Percentiles rank a stretch among this genome's conserved stretches.
These are phyloP conservation scores for Pleurotus pulmonarius DNA, from an alignment of 768 basidiomycete genomes.

Conservation along the genomic window DNA sequence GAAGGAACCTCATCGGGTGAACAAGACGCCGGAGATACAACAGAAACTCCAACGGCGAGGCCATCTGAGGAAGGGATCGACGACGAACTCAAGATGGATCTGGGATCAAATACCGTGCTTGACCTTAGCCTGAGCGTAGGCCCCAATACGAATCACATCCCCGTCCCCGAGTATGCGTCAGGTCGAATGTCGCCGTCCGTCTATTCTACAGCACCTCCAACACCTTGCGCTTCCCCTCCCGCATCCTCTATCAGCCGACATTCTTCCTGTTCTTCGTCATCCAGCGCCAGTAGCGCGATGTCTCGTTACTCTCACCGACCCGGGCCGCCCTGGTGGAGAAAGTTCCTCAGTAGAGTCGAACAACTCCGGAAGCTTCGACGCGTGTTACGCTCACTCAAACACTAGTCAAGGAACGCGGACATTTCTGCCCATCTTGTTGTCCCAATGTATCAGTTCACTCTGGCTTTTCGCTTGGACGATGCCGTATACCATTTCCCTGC, in stretches of 20 bases:
- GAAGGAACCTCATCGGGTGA: not conserved
- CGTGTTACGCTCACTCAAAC: not conserved
- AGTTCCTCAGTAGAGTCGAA: not conserved
- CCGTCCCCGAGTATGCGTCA: slow-evolving; percentile 29
- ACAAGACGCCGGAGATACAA: not conserved
- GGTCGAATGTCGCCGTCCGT: slow-evolving; percentile 35
- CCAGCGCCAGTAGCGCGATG: not conserved
- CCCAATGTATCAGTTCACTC: not conserved
- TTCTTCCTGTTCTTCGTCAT: not conserved
- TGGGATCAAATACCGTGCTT: slow-evolving; percentile 33
- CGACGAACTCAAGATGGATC: slow-evolving; percentile 31
- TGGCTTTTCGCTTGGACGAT: not conserved
- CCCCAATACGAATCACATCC: slow-evolving; percentile 36
- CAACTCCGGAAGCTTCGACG: slow-evolving; percentile 4
- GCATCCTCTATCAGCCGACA: slow-evolving; percentile 12
- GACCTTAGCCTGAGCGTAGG: slow-evolving; percentile 34
- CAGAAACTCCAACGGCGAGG: slow-evolving; percentile 23
- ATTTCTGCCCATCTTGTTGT: not conserved
- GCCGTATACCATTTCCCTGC: not conserved
- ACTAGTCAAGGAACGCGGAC: not conserved
- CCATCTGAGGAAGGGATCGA: slow-evolving; percentile 33
- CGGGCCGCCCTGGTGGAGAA: slow-evolving; percentile 1
- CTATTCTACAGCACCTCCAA: slow-evolving; percentile 31
- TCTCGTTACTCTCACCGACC: not conserved
- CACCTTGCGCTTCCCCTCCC: slow-evolving; percentile 24